A percentile compares a stretch with the other conserved stretches of the same genome.
phyloP scores from a whole-genome alignment of 148 eudicot genomes.

The Camellia lanceoleosa region DNA sequence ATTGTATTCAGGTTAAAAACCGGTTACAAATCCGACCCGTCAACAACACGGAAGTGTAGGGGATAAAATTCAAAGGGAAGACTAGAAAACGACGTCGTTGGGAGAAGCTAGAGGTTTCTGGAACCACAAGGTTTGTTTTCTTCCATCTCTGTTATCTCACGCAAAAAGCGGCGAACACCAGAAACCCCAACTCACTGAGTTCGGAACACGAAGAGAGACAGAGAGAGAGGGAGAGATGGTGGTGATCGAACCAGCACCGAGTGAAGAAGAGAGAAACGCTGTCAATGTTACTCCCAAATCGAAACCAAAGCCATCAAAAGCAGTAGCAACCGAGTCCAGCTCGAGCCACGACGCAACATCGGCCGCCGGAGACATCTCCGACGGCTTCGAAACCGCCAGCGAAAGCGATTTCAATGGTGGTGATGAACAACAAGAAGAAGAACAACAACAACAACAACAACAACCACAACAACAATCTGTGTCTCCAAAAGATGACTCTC shows the following conservation, averaged over 20 bases:
- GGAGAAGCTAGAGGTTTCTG: too few relatives aligned
- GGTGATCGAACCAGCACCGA: slow-evolving; percentile 43
- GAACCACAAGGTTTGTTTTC: too few relatives aligned
- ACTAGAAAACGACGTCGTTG: too few relatives aligned
- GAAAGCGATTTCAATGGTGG: slow-evolving; percentile 28
- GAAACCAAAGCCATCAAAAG: not conserved
- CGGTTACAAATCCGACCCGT: too few relatives aligned
- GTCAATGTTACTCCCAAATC: slow-evolving; percentile 7
- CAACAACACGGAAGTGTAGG: too few relatives aligned
- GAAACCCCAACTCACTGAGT: too few relatives aligned
- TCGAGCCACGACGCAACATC: slow-evolving; percentile 17
- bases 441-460: not conserved
- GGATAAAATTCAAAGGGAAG: too few relatives aligned
- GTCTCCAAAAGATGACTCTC: slow-evolving; percentile 29
- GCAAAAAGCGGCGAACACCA: too few relatives aligned
- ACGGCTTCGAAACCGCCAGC: slow-evolving; percentile 85
- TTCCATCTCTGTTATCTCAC: too few relatives aligned
- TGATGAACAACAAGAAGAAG: not conserved
- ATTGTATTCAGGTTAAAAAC: too few relatives aligned
- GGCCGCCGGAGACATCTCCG: slow-evolving; percentile 39
- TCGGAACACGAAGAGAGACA: not conserved
- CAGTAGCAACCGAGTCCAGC: not conserved
- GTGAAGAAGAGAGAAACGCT: slow-evolving; percentile 3
- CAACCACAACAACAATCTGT: not conserved
- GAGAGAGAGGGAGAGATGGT: slow-evolving; percentile 25